Evolutionary conservation across 2,329 filamentous ascomycete species (phyloP).

Genomic region (Colletotrichum sp.): DNA sequence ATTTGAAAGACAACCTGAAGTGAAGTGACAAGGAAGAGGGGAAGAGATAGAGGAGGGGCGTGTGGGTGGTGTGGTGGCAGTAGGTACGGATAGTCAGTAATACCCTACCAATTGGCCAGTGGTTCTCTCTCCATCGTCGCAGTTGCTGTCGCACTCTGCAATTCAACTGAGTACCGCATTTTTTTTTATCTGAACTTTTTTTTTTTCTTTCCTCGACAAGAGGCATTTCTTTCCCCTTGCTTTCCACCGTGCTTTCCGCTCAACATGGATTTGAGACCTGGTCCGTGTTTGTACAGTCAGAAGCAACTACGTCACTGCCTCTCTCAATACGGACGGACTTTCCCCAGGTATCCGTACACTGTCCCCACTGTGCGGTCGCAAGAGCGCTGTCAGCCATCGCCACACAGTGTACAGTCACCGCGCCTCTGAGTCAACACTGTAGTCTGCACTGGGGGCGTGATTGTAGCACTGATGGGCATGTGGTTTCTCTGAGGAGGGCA

Average conservation of each 20-base stretch:
- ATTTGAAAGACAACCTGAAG: not conserved
- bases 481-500: not conserved
- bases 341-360: conserved; percentile 15
- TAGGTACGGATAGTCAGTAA: not conserved
- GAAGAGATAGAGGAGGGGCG: not conserved
- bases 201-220: not conserved
- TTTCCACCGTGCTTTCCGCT: not conserved
- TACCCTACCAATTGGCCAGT: not conserved
- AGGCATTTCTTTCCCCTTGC: not conserved
- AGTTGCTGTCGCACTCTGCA: conserved; percentile 2
- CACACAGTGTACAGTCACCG: not conserved
- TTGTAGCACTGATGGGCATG: not conserved
- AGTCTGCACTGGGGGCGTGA: not conserved
- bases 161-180: not conserved
- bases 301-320: conserved; percentile 5
- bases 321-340: conserved; percentile 1
- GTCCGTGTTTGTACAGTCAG: not conserved
- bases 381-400: not conserved
- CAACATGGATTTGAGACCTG: not conserved
- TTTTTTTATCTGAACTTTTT: not conserved
- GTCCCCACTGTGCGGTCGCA: conserved; percentile 4
- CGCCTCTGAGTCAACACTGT: not conserved
- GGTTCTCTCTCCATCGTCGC: conserved; percentile 4
- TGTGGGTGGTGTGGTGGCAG: not conserved
- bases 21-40: not conserved